Base-by-base conservation (phyloP, 441 rosid species). In the Eutrema salsugineum region DNA sequence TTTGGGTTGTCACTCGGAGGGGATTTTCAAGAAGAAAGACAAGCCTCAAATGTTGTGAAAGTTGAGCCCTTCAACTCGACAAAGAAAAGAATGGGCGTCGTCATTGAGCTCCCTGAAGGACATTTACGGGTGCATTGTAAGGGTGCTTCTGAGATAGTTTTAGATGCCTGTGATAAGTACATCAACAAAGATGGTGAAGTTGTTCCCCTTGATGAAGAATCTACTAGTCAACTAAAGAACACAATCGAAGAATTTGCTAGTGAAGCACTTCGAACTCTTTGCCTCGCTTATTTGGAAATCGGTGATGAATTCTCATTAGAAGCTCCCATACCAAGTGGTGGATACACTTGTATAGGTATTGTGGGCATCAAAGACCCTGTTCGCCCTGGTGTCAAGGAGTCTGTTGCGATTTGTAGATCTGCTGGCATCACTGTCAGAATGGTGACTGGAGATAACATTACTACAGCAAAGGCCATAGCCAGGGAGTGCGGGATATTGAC, bases 1-100 rank as follows among this genome's bases (percentile, higher is more conserved):
- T 90, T 91, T 73, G 97, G 91, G 32, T 68, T 94, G 83, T 81
- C 91, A 65, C 87, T 94, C 19, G 93, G 97, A 68, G 99, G 97
- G 54, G 81, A 88, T 66, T 88, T 86, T 48, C 97, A 80, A 70
- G 78, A 72, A 28, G 90, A 81, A 72, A 71, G 84, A 69, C 71
- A 83, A 73, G 80, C 84, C 65, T 72, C 68, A 3, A 88, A 83
- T 60, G 68, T 84, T 66, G 78, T 90, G 46, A 91, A 90, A 83
- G 93, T 91, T 55, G 97, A 94, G 80, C 94, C 94, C 33, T 88
- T 88, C 30, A 88, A 87, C 81, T 88, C 94, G 16, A 84, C 86
- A 49, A 88, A 85, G 81, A 88, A 88, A 81, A 73, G 94, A 70
- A 88, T 88, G 94, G 91, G 90, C n/a, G 91, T 87, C 38, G 89